Evolutionary conservation across 305 asterid species (phyloP).

Genomic region (Striga hermonthica): DNA sequence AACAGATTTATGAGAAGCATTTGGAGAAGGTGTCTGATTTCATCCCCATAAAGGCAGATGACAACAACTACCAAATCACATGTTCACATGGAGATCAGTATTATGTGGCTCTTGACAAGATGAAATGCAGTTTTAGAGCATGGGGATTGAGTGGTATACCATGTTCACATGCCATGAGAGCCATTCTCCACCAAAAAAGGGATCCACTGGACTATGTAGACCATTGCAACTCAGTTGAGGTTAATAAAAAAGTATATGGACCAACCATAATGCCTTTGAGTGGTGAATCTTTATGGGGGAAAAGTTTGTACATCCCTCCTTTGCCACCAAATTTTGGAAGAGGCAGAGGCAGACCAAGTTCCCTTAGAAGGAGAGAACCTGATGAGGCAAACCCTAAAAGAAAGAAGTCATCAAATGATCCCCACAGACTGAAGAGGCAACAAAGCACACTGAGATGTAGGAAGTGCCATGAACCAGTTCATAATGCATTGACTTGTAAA

Average conservation of each 20-base stretch:
- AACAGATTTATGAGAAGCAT: neutral
- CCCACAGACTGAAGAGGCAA: neutral
- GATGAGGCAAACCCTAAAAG: neutral
- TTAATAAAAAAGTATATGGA: neutral
- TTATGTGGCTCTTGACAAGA: neutral
- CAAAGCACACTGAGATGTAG: neutral
- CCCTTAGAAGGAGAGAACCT: neutral
- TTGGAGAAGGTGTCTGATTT: neutral
- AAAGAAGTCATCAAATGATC: neutral
- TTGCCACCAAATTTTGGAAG: neutral
- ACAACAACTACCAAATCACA: neutral
- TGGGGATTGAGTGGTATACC: slow-evolving; percentile 1
- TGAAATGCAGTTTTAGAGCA: neutral
- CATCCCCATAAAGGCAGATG: neutral
- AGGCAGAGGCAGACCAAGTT: neutral
- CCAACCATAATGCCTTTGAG: neutral
- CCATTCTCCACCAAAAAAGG: neutral
- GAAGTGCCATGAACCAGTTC: neutral
- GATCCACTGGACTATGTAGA: neutral
- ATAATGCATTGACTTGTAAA: neutral
- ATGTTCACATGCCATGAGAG: neutral
- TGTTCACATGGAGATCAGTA: neutral
- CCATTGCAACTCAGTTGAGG: neutral
- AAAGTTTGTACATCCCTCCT: neutral
- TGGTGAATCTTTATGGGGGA: neutral